Evolutionary conservation across 768 basidiomycete species (phyloP), one percentile per base, ranked within the genome.

Genomic region (Suillus subalutaceus): DNA sequence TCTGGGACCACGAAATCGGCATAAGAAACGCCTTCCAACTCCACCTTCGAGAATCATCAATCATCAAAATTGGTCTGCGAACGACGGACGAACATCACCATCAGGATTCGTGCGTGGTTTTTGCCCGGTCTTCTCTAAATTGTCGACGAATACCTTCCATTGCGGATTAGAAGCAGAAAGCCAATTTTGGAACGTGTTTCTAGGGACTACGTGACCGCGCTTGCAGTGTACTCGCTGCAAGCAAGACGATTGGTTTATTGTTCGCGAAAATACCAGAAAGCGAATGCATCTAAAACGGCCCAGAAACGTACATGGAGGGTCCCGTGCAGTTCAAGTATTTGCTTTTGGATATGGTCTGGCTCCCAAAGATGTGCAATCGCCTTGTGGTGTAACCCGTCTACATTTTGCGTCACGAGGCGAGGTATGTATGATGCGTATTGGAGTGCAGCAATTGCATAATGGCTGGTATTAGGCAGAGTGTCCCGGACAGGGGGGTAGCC

Each of bases 331-430:
- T 97, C 94, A 30, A 97, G 80, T 53, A 95, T 88, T 32, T 78
- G 74, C 69, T 75, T 62, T 68, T 78, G 59, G 75, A 79, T 73
- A 26, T 70, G 73, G n/a, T 72, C 73, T 62, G 74, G 78, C 67
- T 73, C 78, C 78, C 76, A 79, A 66, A 84, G 82, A 73, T 79
- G 77, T 43, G 77, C 65, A 23, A 92, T 77, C 9, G 94, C 92
- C 78, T 93, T 94, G 62, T 89, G 89, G 72, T 98, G 96, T 7
- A 99, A 85, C 2, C 95, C 96, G 72, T 99, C 97, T n/a, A 99
- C 96, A 70, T 93, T 93, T 77, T 90, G 91, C 0, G 97, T 99
- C 67, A 98, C 88, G 40, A 96, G 75, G 35, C 80, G 79, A 26
- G 83, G 77, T 23, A 92, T 81, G 62, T 88, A 77, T 3, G 84